Percentiles rank a stretch among this genome's conserved stretches.
Conservation (phyloP, 495 filamentous ascomycete species). For the Podospora conica region DNA sequence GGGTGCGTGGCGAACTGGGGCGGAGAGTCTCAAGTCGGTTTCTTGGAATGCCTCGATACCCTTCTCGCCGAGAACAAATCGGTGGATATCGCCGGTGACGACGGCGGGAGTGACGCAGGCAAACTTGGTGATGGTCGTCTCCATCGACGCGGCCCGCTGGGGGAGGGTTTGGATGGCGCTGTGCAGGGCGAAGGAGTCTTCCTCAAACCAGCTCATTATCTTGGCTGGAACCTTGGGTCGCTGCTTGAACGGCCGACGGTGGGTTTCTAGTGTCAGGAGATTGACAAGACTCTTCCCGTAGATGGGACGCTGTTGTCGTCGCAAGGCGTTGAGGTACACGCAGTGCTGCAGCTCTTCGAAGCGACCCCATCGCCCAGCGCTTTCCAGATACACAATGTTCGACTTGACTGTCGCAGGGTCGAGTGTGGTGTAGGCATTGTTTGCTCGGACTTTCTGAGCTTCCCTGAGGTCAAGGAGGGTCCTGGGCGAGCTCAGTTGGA, state of each 20-base stretch:
- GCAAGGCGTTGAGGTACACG: conserved; percentile 73
- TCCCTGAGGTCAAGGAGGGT: conserved; percentile 57
- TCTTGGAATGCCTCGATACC: conserved; percentile 58
- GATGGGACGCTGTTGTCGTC: conserved; percentile 72
- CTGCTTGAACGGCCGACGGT: conserved; percentile 48
- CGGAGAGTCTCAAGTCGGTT: conserved; percentile 37
- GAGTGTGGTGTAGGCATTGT: conserved; percentile 52
- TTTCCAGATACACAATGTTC: conserved; percentile 66
- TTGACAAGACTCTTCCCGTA: conserved; percentile 73
- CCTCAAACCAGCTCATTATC: conserved; percentile 67
- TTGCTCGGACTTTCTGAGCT: conserved; percentile 54
- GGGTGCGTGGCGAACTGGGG: conserved; percentile 39
- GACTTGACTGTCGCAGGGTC: conserved; percentile 58
- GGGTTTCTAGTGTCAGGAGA: conserved; percentile 56
- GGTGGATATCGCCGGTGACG: conserved; percentile 68
- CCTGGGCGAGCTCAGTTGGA: conserved; percentile 56
- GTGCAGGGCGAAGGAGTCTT: conserved; percentile 59
- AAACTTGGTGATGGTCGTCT: conserved; percentile 76
- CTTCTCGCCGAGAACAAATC: conserved; percentile 53
- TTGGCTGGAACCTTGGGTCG: conserved; percentile 47
- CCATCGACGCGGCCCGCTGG: conserved; percentile 62
- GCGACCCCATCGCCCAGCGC: conserved; percentile 59
- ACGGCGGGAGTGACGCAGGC: conserved; percentile 86
- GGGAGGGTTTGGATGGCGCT: conserved; percentile 68
- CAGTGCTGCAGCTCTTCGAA: conserved; percentile 76